Evolutionary conservation across 129 eudicot species (phyloP), one percentile per base, ranked within the genome.

Genomic region (Cynara cardunculus): DNA sequence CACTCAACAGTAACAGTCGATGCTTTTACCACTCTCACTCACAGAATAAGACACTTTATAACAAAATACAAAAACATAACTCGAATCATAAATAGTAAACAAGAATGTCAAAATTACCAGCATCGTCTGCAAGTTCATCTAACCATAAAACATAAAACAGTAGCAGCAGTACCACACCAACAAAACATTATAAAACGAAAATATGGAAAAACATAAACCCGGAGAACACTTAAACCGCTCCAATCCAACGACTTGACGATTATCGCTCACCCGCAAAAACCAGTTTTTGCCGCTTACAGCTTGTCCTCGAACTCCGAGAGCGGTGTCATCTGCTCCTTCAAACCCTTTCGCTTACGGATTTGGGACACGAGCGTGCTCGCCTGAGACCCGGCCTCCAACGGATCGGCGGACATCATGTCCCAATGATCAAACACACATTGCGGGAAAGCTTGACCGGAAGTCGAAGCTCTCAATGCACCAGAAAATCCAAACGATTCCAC

Each of bases 381-480:
- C 80, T 84, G 89, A 0, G 92, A 78, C 4, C 87, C 92, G 9
- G 81, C 78, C 56, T 93, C 97, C 84, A 93, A 44, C 0, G 96
- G 97, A 27, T 90, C 97, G 0, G 97, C 82, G 0, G 82, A 19
- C 97, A 93, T 87, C 90, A 88, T 93, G 73, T 93, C 97, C 97
- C 95, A 92, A 31, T 92, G 97, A 69, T 92, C 97, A 68, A 92
- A 92, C 84, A 92, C 97, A 62, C 89, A 89, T 37, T 93, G 96
- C 0, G 97, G 97, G 92, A 93, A 93, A 5, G 97, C 97, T 75
- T 93, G 96, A 1, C 97, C 97, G 1, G 97, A 93, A 8, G 97
- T 93, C 1, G 96, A 85, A 34, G 97, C 96, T 64, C 97, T 80
- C 87, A 92, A 73, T 0, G 89, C 87, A 72, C 88, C 84, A 3